Percentiles rank a stretch among this genome's conserved stretches.
Evolutionary conservation across 495 filamentous ascomycete genomes (phyloP).

Genomic region (Opeltia flavorubescens): DNA sequence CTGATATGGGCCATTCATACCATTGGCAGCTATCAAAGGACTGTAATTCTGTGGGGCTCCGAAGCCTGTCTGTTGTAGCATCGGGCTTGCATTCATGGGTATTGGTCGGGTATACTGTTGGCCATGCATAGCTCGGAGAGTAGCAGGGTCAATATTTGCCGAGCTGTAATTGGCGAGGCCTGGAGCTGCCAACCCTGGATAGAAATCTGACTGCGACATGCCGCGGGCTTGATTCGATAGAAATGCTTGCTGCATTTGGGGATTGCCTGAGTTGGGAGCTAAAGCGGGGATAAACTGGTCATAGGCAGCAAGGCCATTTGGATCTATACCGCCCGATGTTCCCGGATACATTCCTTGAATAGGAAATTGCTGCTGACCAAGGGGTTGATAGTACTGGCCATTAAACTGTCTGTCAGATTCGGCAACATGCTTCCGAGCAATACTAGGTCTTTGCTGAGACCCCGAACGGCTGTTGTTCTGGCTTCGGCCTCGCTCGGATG

Average conservation of each 20-base stretch:
- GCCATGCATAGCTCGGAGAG: conserved; percentile 26
- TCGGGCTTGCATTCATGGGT: conserved; percentile 27
- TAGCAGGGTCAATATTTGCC: conserved; percentile 25
- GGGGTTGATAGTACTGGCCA: conserved; percentile 27
- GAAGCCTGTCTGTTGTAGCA: conserved; percentile 31
- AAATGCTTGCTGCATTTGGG: conserved; percentile 31
- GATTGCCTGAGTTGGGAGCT: conserved; percentile 26
- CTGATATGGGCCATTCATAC: conserved; percentile 30
- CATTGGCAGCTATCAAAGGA: conserved; percentile 30
- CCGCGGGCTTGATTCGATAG: conserved; percentile 33
- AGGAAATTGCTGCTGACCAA: conserved; percentile 24
- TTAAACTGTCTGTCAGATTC: conserved; percentile 35
- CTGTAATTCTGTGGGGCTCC: conserved; percentile 30
- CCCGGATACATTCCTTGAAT: conserved; percentile 16
- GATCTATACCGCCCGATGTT: conserved; percentile 26
- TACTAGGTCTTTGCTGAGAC: conserved; percentile 29
- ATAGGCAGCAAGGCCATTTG: conserved; percentile 22
- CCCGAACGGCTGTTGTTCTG: conserved; percentile 34
- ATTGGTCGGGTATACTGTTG: conserved; percentile 27
- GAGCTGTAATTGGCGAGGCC: conserved; percentile 29
- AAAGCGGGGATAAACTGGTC: conserved; percentile 30
- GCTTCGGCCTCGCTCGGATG: conserved; percentile 24
- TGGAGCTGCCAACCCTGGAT: conserved; percentile 24
- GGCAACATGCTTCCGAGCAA: conserved; percentile 28
- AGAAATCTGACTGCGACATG: conserved; percentile 30